phyloP scores from a whole-genome alignment of 2,329 filamentous ascomycete genomes.

The Aaosphaeria pasadenensis region DNA sequence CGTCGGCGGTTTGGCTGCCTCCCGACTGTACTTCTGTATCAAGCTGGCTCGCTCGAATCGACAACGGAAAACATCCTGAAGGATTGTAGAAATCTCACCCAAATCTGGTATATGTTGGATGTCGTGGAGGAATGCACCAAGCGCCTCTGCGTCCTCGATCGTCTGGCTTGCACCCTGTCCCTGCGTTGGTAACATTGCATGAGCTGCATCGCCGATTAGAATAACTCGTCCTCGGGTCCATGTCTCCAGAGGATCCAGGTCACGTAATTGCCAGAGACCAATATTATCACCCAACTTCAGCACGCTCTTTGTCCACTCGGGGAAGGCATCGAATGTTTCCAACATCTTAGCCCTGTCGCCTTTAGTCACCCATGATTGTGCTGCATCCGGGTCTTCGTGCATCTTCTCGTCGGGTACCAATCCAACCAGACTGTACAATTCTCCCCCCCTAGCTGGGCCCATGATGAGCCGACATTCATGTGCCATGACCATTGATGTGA shows the following conservation, averaged over 20 bases:
- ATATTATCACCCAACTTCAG: slow-evolving; percentile 34
- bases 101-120: slow-evolving; percentile 7
- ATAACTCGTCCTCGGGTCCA: slow-evolving; percentile 50
- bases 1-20: slow-evolving; percentile 40
- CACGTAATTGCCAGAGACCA: slow-evolving; percentile 46
- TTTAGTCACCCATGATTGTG: slow-evolving; percentile 39
- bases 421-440: too few relatives aligned
- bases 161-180: slow-evolving; percentile 57
- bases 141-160: slow-evolving; percentile 53
- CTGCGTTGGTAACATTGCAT: slow-evolving; percentile 53
- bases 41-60: slow-evolving; percentile 37
- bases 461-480: too few relatives aligned
- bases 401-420: too few relatives aligned
- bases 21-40: slow-evolving; percentile 45
- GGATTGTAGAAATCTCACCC: slow-evolving; percentile 14
- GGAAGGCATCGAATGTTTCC: slow-evolving; percentile 42
- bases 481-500: too few relatives aligned
- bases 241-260: slow-evolving; percentile 40
- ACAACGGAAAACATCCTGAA: slow-evolving; percentile 9
- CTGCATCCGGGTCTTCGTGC: too few relatives aligned
- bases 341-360: slow-evolving; percentile 38
- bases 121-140: slow-evolving; percentile 25
- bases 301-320: slow-evolving; percentile 37
- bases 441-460: too few relatives aligned
- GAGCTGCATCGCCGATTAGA: slow-evolving; percentile 57